Evolutionary conservation across 2,329 filamentous ascomycete genomes (phyloP), one percentile per base, ranked within the genome.

Genomic region (Ascochyta pisi): DNA sequence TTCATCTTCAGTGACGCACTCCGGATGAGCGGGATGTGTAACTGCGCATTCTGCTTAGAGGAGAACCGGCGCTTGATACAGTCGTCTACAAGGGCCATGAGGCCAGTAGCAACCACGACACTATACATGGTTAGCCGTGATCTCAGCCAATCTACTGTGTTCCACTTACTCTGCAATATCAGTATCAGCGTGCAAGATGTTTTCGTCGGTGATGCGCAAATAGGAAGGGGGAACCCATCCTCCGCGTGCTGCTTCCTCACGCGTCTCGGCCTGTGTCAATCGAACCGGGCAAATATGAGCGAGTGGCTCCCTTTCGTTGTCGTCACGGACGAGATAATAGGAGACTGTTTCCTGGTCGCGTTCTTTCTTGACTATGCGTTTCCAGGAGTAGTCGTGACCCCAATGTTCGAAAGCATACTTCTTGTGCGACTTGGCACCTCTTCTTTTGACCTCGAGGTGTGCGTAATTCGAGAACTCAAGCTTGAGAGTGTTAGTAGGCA

Each of bases 391-490:
- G 50, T 82, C 84, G 65, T 89, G 84, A 24, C 91, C 92, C 95
- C 95, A 98, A 82, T 96, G 96, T 71, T 94, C 89, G 68, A 96
- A 97, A 51, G 92, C 90, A 74, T 97, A 98, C 59, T 86, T 85
- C 77, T 92, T 94, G 60, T 82, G 82, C 40, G 83, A 80, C 64
- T 86, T 87, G 46, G 83, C 79, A 6, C 89, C 89, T 23, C 85
- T 82, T 38, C 91, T 86, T 64, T 85, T 87, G 46, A 99, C 79
- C 62, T 96, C 90, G 37, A 98, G 87, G 66, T 95, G 92, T 2
- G 94, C 94, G 73, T 99, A 99, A 79, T 98, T 99, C 63, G 92
- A 96, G 74, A 97, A 99, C 73, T 98, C 94, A 31, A 99, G 84
- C 77, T 92, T 91, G 73, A 94, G 90, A 33, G 84, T 89, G 74